Evolutionary conservation across 331 rosid genomes (phyloP).

Genomic region (Cydonia oblonga): DNA sequence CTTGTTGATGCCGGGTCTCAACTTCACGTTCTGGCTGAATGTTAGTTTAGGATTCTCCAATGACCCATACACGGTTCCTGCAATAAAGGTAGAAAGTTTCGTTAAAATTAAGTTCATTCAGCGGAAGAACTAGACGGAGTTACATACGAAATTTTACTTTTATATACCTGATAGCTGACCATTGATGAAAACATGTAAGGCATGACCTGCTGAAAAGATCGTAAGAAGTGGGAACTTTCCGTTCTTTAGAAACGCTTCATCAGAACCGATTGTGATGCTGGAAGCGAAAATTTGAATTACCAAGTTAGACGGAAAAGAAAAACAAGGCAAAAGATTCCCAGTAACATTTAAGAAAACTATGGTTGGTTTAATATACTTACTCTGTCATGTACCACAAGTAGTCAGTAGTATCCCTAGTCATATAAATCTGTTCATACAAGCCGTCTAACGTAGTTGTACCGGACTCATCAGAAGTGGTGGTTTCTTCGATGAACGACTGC

Average conservation of each 20-base stretch:
- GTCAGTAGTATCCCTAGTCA: constrained; percentile 71
- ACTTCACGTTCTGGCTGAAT: constrained; percentile 42
- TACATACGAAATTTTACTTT: too few species aligned
- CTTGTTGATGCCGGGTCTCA: constrained; percentile 69
- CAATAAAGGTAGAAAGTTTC: constrained; percentile 12
- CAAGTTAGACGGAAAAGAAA: constrained; percentile 2
- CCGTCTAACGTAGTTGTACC: constrained; percentile 40
- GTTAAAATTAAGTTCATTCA: constrained; percentile 8
- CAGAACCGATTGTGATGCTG: constrained; percentile 62
- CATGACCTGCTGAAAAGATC: constrained; percentile 82
- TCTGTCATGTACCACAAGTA: constrained; percentile 98
- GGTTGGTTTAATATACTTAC: constrained; percentile 40
- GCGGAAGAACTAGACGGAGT: not conserved
- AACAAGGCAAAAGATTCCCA: not conserved
- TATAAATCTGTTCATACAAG: constrained; percentile 58
- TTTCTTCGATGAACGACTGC: constrained; percentile 67
- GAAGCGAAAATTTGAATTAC: not conserved
- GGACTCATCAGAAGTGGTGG: constrained; percentile 39
- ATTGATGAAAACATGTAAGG: constrained; percentile 70
- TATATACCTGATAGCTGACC: constrained; percentile 70
- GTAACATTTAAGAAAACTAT: not conserved
- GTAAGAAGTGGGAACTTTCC: constrained; percentile 68
- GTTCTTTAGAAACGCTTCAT: constrained; percentile 55
- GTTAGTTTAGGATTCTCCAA: constrained; percentile 54
- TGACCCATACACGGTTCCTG: constrained; percentile 64